phyloP scores from a whole-genome alignment of 1,284 basidiomycete genomes.

The Anthracocystis walkeri region DNA sequence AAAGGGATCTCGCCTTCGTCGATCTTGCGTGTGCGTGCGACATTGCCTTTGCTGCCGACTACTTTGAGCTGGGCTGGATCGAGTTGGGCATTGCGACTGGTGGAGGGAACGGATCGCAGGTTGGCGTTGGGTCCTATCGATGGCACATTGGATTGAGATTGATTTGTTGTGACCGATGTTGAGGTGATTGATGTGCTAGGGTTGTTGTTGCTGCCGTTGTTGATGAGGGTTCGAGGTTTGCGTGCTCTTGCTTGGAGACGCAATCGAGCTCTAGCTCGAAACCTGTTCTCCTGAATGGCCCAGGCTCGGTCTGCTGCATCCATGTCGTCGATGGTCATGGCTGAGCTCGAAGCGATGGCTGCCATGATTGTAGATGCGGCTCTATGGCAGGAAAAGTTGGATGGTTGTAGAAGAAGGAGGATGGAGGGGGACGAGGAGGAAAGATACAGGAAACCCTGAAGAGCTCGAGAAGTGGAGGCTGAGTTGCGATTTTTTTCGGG shows the following conservation, averaged over 20 bases:
- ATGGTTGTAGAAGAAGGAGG: background rate
- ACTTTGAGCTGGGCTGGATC: conserved; percentile 33
- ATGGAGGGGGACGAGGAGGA: background rate
- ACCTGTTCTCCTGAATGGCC: conserved; percentile 45
- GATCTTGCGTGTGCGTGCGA: conserved; percentile 25
- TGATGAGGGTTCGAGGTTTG: conserved; percentile 19
- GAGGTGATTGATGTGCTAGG: conserved; percentile 1
- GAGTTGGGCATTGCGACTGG: conserved; percentile 53
- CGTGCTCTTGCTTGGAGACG: conserved; percentile 40
- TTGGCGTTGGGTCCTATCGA: conserved; percentile 54
- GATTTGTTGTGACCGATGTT: conserved; percentile 7
- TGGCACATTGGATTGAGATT: conserved; percentile 8
- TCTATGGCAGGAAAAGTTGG: background rate
- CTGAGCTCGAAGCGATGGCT: conserved; percentile 18
- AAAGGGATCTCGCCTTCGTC: conserved; percentile 51
- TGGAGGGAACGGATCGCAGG: conserved; percentile 38
- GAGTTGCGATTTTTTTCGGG: conserved; percentile 18
- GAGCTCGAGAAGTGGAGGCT: conserved; percentile 34
- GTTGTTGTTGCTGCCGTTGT: conserved; percentile 17
- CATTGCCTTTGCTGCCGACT: conserved; percentile 40
- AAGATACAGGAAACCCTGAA: background rate
- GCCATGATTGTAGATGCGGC: conserved; percentile 13
- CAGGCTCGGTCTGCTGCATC: conserved; percentile 41
- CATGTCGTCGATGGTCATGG: conserved; percentile 29
- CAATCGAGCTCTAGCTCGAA: conserved; percentile 35